Evolutionary conservation across 2,329 filamentous ascomycete genomes (phyloP).

Genomic region (Alternaria infectoria): DNA sequence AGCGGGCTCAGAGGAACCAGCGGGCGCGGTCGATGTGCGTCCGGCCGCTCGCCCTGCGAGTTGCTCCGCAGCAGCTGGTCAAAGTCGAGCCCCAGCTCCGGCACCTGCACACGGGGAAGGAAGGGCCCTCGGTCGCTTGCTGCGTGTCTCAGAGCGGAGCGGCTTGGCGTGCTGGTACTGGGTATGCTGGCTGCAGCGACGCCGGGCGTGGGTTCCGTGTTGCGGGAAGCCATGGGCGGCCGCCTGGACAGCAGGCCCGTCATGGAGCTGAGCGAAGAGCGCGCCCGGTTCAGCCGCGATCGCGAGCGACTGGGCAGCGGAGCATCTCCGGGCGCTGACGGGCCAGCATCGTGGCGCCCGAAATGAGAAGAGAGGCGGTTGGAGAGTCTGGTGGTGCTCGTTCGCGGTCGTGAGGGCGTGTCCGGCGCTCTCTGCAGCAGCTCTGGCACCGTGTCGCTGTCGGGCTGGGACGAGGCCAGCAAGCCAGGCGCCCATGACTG

Average conservation of each 20-base stretch:
- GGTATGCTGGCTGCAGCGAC: slow-evolving; percentile 22
- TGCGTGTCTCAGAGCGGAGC: slow-evolving; percentile 28
- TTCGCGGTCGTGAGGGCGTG: slow-evolving; percentile 24
- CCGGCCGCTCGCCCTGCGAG: slow-evolving; percentile 23
- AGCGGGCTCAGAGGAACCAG: slow-evolving; percentile 24
- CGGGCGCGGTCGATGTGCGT: slow-evolving; percentile 25
- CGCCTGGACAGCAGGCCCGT: slow-evolving; percentile 39
- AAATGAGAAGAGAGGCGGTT: slow-evolving; percentile 37
- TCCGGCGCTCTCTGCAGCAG: slow-evolving; percentile 18
- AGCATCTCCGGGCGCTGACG: slow-evolving; percentile 27
- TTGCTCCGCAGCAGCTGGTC: slow-evolving; percentile 38
- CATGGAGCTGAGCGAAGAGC: slow-evolving; percentile 46
- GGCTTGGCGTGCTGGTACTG: slow-evolving; percentile 22
- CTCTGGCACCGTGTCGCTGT: slow-evolving; percentile 29
- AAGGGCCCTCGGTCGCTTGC: slow-evolving; percentile 40
- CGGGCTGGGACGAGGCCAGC: slow-evolving; percentile 22
- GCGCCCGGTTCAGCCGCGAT: slow-evolving; percentile 44
- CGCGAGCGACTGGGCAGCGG: slow-evolving; percentile 29
- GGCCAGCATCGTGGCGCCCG: slow-evolving; percentile 39
- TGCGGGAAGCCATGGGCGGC: slow-evolving; percentile 26
- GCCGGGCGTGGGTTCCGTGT: slow-evolving; percentile 18
- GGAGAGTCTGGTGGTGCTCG: slow-evolving; percentile 39
- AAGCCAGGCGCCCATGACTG: slow-evolving; percentile 42
- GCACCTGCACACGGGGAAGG: slow-evolving; percentile 41
- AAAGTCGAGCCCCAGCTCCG: slow-evolving; percentile 49